Conservation (phyloP, 345 rosid genomes). For the Citrus glauca region DNA sequence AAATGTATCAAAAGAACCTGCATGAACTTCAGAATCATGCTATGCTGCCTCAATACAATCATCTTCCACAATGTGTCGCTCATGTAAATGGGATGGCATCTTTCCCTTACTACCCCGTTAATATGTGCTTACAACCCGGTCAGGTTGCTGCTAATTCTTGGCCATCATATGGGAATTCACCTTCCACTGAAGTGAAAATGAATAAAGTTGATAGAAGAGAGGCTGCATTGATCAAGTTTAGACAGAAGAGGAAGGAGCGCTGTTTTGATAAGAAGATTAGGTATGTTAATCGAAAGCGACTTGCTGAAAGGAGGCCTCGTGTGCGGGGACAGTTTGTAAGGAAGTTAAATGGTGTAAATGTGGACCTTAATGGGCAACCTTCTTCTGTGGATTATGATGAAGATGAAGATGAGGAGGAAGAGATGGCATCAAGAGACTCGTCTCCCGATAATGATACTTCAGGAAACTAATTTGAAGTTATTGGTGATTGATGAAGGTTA, state of each 20-base stretch:
- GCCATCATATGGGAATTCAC: conserved; percentile 57
- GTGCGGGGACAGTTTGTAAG: conserved; percentile 96
- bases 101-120: conserved; percentile 65
- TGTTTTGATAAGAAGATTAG: conserved; percentile 97
- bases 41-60: conserved; percentile 66
- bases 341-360: conserved; percentile 73
- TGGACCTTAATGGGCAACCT: conserved; percentile 87
- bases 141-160: conserved; percentile 58
- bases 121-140: conserved; percentile 59
- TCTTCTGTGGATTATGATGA: conserved; percentile 63
- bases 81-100: conserved; percentile 62
- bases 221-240: conserved; percentile 84
- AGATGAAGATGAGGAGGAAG: conserved; percentile 74
- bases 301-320: conserved; percentile 98
- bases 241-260: conserved; percentile 90
- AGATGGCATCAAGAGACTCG: conserved; percentile 56
- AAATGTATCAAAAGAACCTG: conserved; percentile 46
- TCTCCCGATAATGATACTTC: conserved; percentile 55
- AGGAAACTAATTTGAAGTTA: conserved; percentile 26
- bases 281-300: conserved; percentile 83
- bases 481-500: neutral
- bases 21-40: conserved; percentile 51
- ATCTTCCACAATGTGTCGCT: conserved; percentile 53
- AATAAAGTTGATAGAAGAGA: conserved; percentile 79
- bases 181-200: conserved; percentile 50